Base-by-base conservation (phyloP, 83 land plant species). In the Thuja plicata region DNA sequence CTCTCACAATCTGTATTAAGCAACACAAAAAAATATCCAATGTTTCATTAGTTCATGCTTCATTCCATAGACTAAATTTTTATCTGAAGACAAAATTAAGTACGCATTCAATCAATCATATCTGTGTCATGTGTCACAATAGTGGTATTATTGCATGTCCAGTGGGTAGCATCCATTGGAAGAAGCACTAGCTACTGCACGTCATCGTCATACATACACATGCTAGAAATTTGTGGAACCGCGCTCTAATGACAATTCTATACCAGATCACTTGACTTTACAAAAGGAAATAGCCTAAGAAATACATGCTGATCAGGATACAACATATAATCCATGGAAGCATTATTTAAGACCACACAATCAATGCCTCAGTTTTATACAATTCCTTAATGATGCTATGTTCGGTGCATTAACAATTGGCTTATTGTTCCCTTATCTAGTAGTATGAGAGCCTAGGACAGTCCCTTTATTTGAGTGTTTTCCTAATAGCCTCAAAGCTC, bases 1-100 rank as follows among this genome's bases (percentile, higher is more conserved):
- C 93, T 54, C 90, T 88, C 86, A 95, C 94, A 35, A 95, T 94
- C 96, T 95, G 45, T 35, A 35, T 35, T 37, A 9, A 54, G 24
- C n/a, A 86, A 35, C 43, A 55, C 30, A 50, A 55, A 21, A 15
- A 3, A 11, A 17, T 16, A 78, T 35, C 46, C 46, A 80, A n/a
- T 46, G 55, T 46, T 45, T 83, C 27, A 48, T 27, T 83, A 46
- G 85, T 8, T n/a, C 27, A 41, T 43, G 3, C 12, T 7, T 27
- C 24, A 40, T 41, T 27, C 12, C 48, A 81, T 10, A 81, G 11
- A n/a, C 10, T 73, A n/a, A 35, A 34, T 9, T 12, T 27, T 66
- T 66, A 5, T 16, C 11, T 3, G 3, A 10, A 46, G 54, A 40
- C 32, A 41, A 82, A 12, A 82, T 82, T 50, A 27, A 82, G 34